Base-by-base conservation (phyloP, 2,329 filamentous ascomycete genomes). In the Epichloe sibirici region DNA sequence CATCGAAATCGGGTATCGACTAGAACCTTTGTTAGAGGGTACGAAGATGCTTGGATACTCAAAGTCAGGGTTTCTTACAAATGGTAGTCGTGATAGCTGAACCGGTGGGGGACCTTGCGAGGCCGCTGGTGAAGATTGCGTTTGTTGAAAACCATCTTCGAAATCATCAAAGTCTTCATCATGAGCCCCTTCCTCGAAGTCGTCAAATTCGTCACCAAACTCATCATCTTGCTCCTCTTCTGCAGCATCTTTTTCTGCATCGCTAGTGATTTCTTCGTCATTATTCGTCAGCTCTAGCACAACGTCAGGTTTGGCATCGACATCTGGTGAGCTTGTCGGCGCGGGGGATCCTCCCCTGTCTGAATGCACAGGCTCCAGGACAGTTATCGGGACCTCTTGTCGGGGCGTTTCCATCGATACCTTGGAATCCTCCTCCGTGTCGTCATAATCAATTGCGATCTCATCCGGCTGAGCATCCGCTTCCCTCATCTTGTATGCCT, bases 1-100 rank as follows among this genome's bases (percentile, higher is more conserved):
- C 74, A 56, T 82, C 78, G 59, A 86, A 84, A 63, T 86, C 80
- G 56, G 85, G 80, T 65, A 88, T 78, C 52, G 83, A 77, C 82
- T 86, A 59, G 15, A 43, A n/a, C 11, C 23, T 45, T 39, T 31
- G 66, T 63, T 55, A 62, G 55, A 45, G 43, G 48, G 40, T 43
- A 15, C 38, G 31, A 31, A 23, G 31, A 13, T 15, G 11, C 23
- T 12, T 15, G n/a, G 23, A 37, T 7, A 13, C 39, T 39, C 21
- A 17, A 34, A 9, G 15, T 3, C 5, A 3, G 21, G 9, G 5
- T 35, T 7, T 46, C 71, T 63, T 66, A 75, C 71, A 62, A 74
- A 74, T 62, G 76, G 73, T 58, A 76, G 66, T 51, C 66, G 63
- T 23, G 67, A 61, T 57, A 68, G 64, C 55, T 69, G 66, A 46